phyloP scores from a whole-genome alignment of 2,329 filamentous ascomycete species.

The Verticillium nubilum region DNA sequence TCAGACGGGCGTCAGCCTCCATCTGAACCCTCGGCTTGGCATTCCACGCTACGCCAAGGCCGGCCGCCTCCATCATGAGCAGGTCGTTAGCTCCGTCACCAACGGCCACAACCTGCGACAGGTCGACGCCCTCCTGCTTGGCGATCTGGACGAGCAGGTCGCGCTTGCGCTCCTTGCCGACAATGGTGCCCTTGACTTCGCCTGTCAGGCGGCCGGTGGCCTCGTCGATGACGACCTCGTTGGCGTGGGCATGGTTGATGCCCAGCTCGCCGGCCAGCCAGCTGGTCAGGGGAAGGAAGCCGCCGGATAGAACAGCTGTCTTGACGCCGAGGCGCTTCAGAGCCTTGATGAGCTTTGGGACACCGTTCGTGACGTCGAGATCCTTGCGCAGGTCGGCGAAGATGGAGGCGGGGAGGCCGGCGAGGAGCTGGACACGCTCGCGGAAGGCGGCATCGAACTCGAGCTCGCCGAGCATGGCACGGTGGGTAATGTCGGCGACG shows the following conservation, averaged over 20 bases:
- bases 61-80: constrained; percentile 71
- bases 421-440: constrained; percentile 73
- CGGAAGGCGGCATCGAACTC: constrained; percentile 84
- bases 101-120: constrained; percentile 66
- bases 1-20: constrained; percentile 67
- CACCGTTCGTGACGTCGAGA: constrained; percentile 78
- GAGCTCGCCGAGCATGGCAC: constrained; percentile 93
- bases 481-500: constrained; percentile 84
- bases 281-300: constrained; percentile 81
- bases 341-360: constrained; percentile 65
- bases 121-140: constrained; percentile 55
- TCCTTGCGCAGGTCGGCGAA: constrained; percentile 71
- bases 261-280: constrained; percentile 80
- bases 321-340: constrained; percentile 77
- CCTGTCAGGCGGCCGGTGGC: constrained; percentile 58
- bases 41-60: constrained; percentile 76
- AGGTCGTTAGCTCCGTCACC: constrained; percentile 82
- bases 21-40: constrained; percentile 79
- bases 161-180: constrained; percentile 70
- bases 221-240: constrained; percentile 66
- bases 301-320: constrained; percentile 86
- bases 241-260: constrained; percentile 84
- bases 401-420: constrained; percentile 71
- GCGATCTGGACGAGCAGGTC: constrained; percentile 69
- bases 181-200: constrained; percentile 65